These are phyloP conservation scores for Fragaria iinumae DNA, from an alignment of 306 rosid species.

Conservation along the genomic window DNA sequence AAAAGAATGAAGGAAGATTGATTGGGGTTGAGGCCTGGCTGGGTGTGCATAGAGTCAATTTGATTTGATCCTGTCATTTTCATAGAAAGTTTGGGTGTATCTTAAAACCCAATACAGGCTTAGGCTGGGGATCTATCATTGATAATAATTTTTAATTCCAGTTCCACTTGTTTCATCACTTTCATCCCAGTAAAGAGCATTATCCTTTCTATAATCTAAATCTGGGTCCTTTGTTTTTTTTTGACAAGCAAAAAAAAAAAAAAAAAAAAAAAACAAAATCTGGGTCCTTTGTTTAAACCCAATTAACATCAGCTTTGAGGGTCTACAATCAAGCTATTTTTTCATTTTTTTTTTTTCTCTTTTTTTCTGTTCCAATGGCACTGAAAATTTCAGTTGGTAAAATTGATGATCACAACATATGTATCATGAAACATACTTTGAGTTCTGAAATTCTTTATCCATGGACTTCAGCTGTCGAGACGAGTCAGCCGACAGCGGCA, in stretches of 20 bases:
- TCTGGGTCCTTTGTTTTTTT: not conserved
- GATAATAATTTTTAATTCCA: not conserved
- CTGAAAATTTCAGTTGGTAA: not conserved
- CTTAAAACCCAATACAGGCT: not conserved
- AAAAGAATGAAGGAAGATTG: not conserved
- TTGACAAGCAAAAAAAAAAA: too few relatives aligned
- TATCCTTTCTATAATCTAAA: not conserved
- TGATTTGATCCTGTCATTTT: not conserved
- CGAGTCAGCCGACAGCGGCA: too few relatives aligned
- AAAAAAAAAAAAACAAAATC: too few relatives aligned
- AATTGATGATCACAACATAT: not conserved
- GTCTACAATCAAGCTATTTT: not conserved
- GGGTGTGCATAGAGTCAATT: not conserved
- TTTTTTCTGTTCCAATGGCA: not conserved
- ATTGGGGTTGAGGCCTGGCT: not conserved
- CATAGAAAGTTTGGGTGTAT: not conserved
- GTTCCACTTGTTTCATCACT: not conserved
- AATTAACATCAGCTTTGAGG: not conserved
- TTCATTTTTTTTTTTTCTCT: not conserved
- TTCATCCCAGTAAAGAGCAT: not conserved
- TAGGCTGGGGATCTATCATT: not conserved
- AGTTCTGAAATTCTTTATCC: not conserved
- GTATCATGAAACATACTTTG: not conserved
- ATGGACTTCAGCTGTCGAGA: not conserved
- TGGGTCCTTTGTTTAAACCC: slow-evolving; percentile 2